Evolutionary conservation across 2,329 filamentous ascomycete species (phyloP).

Genomic region (Beauveria sp.): DNA sequence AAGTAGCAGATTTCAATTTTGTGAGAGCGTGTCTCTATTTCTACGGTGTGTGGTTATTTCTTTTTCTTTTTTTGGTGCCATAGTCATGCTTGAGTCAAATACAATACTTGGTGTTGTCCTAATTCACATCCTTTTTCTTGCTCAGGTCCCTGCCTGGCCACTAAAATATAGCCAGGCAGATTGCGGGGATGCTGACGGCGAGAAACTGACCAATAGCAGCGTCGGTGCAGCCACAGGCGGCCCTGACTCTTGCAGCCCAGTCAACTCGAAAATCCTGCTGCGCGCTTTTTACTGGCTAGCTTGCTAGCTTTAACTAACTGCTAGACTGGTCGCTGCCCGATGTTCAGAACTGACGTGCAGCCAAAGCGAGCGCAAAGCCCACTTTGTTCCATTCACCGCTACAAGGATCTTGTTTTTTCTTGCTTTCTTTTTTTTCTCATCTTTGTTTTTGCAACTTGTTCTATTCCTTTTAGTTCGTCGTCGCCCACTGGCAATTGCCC

Average conservation of each 20-base stretch:
- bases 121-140: too few relatives aligned
- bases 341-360: neutral
- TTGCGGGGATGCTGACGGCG: slow-evolving; percentile 1
- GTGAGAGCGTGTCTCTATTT: too few relatives aligned
- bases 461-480: neutral
- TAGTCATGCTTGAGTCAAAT: too few relatives aligned
- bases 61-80: neutral
- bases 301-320: too few relatives aligned
- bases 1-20: too few relatives aligned
- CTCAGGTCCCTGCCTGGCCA: neutral
- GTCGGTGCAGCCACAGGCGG: neutral
- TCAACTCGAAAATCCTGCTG: too few relatives aligned
- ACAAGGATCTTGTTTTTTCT: neutral
- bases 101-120: too few relatives aligned
- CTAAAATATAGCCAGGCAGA: neutral
- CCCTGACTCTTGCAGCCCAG: neutral
- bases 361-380: neutral
- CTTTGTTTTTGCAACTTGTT: neutral
- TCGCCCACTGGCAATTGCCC: too few relatives aligned
- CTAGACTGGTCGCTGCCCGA: neutral
- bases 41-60: neutral
- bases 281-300: neutral
- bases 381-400: neutral
- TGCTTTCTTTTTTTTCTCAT: neutral
- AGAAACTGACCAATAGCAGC: neutral